Evolutionary conservation across 257 asterid genomes (phyloP), one percentile per base, ranked within the genome.

Genomic region (Anisodus acutangulus): DNA sequence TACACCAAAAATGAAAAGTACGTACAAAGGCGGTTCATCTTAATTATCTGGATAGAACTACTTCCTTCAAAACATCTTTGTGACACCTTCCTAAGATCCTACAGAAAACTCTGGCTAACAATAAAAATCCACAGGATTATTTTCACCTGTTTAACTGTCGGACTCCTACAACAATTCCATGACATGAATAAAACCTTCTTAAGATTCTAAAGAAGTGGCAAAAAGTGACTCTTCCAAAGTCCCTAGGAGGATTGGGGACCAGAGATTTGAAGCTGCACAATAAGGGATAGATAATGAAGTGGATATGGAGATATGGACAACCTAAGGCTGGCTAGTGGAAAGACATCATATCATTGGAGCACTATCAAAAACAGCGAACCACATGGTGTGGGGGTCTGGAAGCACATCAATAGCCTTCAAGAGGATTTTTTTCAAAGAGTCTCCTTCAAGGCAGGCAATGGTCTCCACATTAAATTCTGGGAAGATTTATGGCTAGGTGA

Each of bases 21-120:
- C 26, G 54, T 69, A 69, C 31, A 0, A 39, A 69, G 31, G 54
- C 31, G 41, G 66, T 59, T 59, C 66, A 51, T 69, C 4, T 69
- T 39, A 39, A 39, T 39, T 69, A 37, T 69, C 54, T 39, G 8
- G 54, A 69, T 39, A 69, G 26, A 69, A 69, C 1, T 69, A 69
- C 54, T 45, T 68, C 76, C 76, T 68, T 37, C 51, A 37, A 69
- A 69, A 39, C 13, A 9, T 69, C 76, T 68, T 69, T 15, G 41
- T 11, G 62, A 22, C 81, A 71, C 80, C 58, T 72, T 22, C 41
- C 58, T 11, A 49, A 47, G 60, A 74, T 19, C 60, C 81, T 74
- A 74, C 49, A 49, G 45, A 49, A 60, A 51, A 74, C 7, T 22
- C 12, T 49, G 17, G 81, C 81, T 22, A 74, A 49, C n/a, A 74